Base-by-base conservation (phyloP, 2,329 filamentous ascomycete genomes). In the Fusarium brachygibbosum region DNA sequence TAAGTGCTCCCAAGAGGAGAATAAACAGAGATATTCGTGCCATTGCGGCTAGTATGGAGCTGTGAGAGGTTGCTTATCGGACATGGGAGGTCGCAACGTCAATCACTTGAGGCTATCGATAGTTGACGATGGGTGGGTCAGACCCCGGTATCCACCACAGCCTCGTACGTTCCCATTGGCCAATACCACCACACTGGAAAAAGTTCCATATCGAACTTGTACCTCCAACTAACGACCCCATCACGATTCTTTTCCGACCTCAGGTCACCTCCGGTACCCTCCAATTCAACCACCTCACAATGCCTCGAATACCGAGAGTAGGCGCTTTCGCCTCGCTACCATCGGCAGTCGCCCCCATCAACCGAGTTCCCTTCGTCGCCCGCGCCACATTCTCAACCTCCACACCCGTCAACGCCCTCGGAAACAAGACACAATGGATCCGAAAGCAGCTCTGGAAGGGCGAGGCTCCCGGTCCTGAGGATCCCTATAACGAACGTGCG, bases 261-360 rank as follows among this genome's bases (percentile, higher is more conserved):
- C 45, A 63, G 44, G 34, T 50, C 51, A 45, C 28, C 42, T 45
- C 42, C 28, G 42, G 31, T 45, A 45, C 42, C 54, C 41, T 32
- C 23, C 41, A 50, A 59, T 34, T 42, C 48, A 37, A 4, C 58
- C 44, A 49, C 49, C 42, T 45, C 65, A 77, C 66, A 69, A 84
- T 85, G 81, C 76, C 82, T 61, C 80, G 82, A 76, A 78, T 83
- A 81, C 73, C 80, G 59, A 76, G 79, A 67, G 69, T 79, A 66
- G 74, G 76, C 73, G 75, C 77, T 37, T 74, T 82, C 6, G 72
- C 73, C 66, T 76, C 72, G 66, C 70, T 80, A 55, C 75, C 70
- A 58, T 65, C 75, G 58, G 66, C 75, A 23, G 56, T 66, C 34
- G 63, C 70, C 54, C 70, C 70, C 45, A 55, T 75, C 34, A 62